phyloP scores from a whole-genome alignment of 164 flowering plant species.

The Annona cherimola region DNA sequence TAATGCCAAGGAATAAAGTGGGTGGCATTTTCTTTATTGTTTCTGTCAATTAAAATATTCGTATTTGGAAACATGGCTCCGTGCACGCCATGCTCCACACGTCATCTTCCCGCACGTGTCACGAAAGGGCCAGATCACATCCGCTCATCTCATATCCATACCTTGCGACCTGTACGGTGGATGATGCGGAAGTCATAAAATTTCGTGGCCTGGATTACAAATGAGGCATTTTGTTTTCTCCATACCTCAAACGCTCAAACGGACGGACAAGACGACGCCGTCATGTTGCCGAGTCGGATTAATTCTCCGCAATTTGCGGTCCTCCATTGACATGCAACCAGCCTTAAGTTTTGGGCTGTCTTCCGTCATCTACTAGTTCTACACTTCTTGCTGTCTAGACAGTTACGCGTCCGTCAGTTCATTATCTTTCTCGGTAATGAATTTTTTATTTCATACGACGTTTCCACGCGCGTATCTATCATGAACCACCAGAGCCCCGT shows the following conservation, averaged over 20 bases:
- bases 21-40: neutral
- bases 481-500: neutral
- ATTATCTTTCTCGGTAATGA: neutral
- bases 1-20: neutral
- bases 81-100: too few species aligned
- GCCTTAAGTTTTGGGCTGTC: neutral
- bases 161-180: neutral
- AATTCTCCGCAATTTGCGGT: too few species aligned
- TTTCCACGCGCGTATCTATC: neutral
- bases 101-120: too few species aligned
- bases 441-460: neutral
- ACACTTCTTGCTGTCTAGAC: neutral
- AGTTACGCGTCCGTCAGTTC: too few species aligned
- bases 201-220: neutral
- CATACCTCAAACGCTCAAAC: neutral
- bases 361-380: neutral
- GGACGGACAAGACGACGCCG: too few species aligned
- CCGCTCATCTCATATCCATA: neutral
- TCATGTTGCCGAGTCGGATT: too few species aligned
- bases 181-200: neutral
- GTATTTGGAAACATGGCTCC: neutral
- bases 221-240: constrained; percentile 1
- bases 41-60: neutral
- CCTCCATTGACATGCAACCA: neutral
- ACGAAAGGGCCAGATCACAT: too few species aligned